Evolutionary conservation across 495 filamentous ascomycete genomes (phyloP).

Genomic region (Friedmanniomyces simplex): DNA sequence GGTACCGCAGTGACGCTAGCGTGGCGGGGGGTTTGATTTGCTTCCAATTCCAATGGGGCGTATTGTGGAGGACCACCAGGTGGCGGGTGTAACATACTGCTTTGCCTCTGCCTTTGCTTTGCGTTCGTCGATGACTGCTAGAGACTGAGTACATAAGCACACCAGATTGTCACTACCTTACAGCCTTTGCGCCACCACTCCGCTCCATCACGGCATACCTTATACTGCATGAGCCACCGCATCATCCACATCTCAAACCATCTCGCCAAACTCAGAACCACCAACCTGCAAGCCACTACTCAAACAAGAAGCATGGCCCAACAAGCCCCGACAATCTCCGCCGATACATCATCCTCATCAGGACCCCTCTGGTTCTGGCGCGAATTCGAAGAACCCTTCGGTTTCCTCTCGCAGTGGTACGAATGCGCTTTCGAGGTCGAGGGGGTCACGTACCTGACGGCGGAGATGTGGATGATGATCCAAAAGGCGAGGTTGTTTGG

Average conservation of each 20-base stretch:
- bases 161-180: not conserved
- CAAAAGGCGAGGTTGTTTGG: conserved; percentile 31
- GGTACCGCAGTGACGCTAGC: not conserved
- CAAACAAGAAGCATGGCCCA: not conserved
- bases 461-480: conserved; percentile 38
- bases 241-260: not conserved
- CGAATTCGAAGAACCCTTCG: conserved; percentile 25
- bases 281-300: not conserved
- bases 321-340: conserved; percentile 1
- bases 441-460: conserved; percentile 26
- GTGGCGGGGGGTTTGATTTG: not conserved
- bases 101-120: not conserved
- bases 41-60: not conserved
- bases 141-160: conserved; percentile 1
- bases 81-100: not conserved
- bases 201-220: no score
- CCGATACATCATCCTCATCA: not conserved
- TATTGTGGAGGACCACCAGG: not conserved
- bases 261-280: not conserved
- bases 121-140: not conserved
- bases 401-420: conserved; percentile 33
- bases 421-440: conserved; percentile 23
- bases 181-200: no score
- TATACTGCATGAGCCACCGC: not conserved
- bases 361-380: conserved; percentile 27